Evolutionary conservation across 805 yeast species (phyloP).

Genomic region (Nadsonia fulvescens): DNA sequence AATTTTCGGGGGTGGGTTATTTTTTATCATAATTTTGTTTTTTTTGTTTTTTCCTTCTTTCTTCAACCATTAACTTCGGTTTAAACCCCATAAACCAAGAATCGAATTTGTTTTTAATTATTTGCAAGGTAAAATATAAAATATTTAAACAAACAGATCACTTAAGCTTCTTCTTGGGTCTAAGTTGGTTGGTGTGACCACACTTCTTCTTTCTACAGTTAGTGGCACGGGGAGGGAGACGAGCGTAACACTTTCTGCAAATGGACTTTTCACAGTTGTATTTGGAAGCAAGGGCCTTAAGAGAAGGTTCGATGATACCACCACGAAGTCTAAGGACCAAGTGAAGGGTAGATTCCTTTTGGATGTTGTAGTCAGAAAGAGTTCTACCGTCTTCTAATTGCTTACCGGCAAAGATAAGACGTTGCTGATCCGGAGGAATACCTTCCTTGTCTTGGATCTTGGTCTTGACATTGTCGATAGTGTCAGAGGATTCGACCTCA

Average conservation of each 20-base stretch:
- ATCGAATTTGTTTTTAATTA: no score
- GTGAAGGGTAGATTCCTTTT: constrained; percentile 96
- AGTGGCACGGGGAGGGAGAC: constrained; percentile 99
- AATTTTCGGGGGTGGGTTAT: no score
- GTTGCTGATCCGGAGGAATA: constrained; percentile 98
- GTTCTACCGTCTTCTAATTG: constrained; percentile 99
- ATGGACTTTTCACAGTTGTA: constrained; percentile 99
- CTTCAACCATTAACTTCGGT: no score
- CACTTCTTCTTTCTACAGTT: constrained; percentile 99
- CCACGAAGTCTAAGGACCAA: constrained; percentile 95
- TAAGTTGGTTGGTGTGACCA: constrained; percentile 99
- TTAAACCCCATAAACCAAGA: no score
- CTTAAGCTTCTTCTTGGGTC: constrained; percentile 99
- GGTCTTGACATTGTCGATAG: constrained; percentile 96
- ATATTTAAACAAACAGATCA: no score
- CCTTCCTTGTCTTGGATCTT: constrained; percentile 99
- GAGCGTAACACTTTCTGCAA: constrained; percentile 99
- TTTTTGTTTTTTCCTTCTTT: no score
- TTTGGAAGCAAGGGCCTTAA: constrained; percentile 97
- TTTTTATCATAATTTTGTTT: no score
- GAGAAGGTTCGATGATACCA: constrained; percentile 99
- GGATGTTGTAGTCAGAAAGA: constrained; percentile 97
- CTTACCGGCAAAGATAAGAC: constrained; percentile 99
- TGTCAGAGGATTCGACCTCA: constrained; percentile 97
- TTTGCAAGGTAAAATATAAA: no score